These are phyloP conservation scores for Diutina pseudorugosa DNA, from an alignment of 1,139 yeast genomes.

Conservation along the genomic window DNA sequence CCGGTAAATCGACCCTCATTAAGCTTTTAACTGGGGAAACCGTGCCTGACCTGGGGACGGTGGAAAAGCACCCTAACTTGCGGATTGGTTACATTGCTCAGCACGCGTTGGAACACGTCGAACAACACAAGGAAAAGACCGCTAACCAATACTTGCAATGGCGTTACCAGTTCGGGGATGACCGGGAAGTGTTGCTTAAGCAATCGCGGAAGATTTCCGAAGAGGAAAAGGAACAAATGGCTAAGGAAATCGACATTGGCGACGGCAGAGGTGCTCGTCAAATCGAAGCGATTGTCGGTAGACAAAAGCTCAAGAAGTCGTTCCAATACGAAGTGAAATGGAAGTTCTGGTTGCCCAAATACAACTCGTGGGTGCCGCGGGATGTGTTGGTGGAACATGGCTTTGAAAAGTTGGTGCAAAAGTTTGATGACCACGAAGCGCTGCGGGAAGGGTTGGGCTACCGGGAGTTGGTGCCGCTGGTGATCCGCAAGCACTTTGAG, in stretches of 20 bases:
- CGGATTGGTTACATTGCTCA: constrained; percentile 98
- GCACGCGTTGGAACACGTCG: constrained; percentile 95
- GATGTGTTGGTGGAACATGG: constrained; percentile 74
- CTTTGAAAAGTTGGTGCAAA: constrained; percentile 77
- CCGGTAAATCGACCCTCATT: constrained; percentile 94
- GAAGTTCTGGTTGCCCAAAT: constrained; percentile 87
- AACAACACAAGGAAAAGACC: constrained; percentile 93
- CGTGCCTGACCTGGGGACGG: constrained; percentile 75
- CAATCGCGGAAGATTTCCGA: constrained; percentile 83
- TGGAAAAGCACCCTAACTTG: constrained; percentile 94
- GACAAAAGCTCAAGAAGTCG: constrained; percentile 91
- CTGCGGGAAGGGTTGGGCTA: constrained; percentile 98
- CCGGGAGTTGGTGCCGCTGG: constrained; percentile 83
- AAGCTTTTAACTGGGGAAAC: constrained; percentile 87
- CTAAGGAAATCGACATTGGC: constrained; percentile 61
- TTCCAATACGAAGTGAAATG: constrained; percentile 96
- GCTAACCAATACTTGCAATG: constrained; percentile 97
- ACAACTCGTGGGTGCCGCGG: constrained; percentile 86
- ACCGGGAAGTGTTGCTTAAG: constrained; percentile 88
- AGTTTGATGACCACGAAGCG: constrained; percentile 96
- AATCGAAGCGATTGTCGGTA: constrained; percentile 89
- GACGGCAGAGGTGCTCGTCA: constrained; percentile 88
- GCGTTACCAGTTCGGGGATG: constrained; percentile 97
- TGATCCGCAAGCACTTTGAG: constrained; percentile 91
- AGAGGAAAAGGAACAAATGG: constrained; percentile 74